Base-by-base conservation (phyloP, 176 grass and related monocot genomes). In the Pharus latifolius region DNA sequence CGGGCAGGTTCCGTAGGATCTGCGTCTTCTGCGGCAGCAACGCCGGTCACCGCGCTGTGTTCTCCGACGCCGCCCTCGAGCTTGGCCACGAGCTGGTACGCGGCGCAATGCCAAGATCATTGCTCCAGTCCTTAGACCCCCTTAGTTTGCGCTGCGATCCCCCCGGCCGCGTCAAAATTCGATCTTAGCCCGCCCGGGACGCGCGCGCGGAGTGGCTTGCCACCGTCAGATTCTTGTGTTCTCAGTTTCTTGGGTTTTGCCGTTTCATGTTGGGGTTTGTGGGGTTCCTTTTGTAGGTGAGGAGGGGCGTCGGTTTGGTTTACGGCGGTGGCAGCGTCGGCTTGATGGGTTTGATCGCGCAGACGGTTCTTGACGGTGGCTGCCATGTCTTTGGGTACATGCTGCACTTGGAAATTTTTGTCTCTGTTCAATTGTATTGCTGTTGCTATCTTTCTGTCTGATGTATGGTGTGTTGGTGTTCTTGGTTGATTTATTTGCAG, bases 21-120 rank as follows among this genome's bases (percentile, higher is more conserved):
- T 99, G 95, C 81, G 95, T 99, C 71, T 99, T 99, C 80, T 99
- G 95, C 74, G 95, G 95, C 43, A 99, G 95, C 84, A 99, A 86
- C 84, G 67, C 95, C 10, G 95, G 95, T 49, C 69, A 88, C 35
- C 90, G 90, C 66, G 40, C 70, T 7, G 84, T 99, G 26, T 99
- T 86, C 67, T 78, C 87, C 25, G 90, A 99, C 60, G 87, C 95
- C 19, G 95, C 95, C 56, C 84, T 99, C 49, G 84, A 84, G 71
- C 86, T 99, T 67, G 95, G 95, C 35, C 85, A 74, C 23, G 87
- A 90, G 73, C 67, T 99, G 95, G 95, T 98, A 81, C 64, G 84
- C 17, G 18, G 41, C 16, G 54, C 23, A 31, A 26, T 64, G 64
- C 54, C 17, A 56, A 54, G 31, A 42, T 18, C 1, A n/a, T n/a